Evolutionary conservation across 306 rosid species (phyloP).

Genomic region (Medicago lupulina): DNA sequence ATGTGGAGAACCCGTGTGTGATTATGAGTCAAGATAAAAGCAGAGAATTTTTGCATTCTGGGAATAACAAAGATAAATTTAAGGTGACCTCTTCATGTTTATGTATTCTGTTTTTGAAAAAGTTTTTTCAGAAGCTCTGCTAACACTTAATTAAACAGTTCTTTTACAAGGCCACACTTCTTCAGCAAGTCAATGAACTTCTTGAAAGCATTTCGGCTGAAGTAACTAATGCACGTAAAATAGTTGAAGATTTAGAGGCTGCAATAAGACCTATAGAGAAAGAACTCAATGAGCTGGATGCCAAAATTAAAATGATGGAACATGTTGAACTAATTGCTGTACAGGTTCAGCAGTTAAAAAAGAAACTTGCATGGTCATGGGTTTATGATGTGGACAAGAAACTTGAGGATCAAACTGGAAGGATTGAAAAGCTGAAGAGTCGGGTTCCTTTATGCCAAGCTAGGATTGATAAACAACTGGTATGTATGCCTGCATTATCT

Average conservation of each 20-base stretch:
- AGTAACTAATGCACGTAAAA: conserved; percentile 56
- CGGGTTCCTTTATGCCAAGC: conserved; percentile 81
- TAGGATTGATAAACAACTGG: conserved; percentile 67
- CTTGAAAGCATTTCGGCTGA: conserved; percentile 63
- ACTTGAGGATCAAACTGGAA: conserved; percentile 54
- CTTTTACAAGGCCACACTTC: conserved; percentile 94
- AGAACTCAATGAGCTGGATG: conserved; percentile 75
- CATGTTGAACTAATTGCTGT: conserved; percentile 77
- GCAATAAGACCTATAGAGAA: conserved; percentile 78
- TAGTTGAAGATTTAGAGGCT: conserved; percentile 71
- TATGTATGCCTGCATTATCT: conserved; percentile 40
- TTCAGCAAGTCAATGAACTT: conserved; percentile 89
- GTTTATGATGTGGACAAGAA: conserved; percentile 78
- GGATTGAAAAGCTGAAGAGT: conserved; percentile 64
- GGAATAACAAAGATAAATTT: conserved; percentile 85
- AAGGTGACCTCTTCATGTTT: conserved; percentile 61
- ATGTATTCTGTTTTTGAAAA: conserved; percentile 17
- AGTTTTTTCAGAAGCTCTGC: conserved; percentile 42
- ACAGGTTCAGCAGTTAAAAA: conserved; percentile 69
- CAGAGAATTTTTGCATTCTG: conserved; percentile 92
- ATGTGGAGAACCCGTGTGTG: conserved; percentile 94
- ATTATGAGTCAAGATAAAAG: conserved; percentile 94
- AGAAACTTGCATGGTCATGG: conserved; percentile 97
- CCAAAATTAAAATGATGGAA: conserved; percentile 76
- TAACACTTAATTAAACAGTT: conserved; percentile 69